These are phyloP conservation scores for Emmonsiellopsis sp. DNA, from an alignment of 2,329 filamentous ascomycete species.

Conservation along the genomic window DNA sequence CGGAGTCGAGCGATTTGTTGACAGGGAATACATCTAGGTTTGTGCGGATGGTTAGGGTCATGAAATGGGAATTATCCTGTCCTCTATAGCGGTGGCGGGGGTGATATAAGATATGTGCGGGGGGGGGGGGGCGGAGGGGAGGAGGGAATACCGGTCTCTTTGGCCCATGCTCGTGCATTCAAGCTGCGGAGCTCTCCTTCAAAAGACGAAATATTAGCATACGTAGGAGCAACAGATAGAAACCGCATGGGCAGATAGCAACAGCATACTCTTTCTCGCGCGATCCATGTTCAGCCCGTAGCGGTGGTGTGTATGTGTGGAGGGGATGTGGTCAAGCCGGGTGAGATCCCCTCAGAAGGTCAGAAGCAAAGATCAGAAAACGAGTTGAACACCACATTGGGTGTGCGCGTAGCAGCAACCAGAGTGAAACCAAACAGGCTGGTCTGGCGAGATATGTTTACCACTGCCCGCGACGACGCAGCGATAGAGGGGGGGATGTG, in stretches of 20 bases:
- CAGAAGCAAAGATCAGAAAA: slow-evolving; percentile 25
- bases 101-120: background rate
- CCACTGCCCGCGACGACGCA: too few species aligned
- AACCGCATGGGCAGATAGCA: background rate
- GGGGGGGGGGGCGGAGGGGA: slow-evolving; percentile 9
- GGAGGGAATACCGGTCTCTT: slow-evolving; percentile 61
- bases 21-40: slow-evolving; percentile 64
- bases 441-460: too few species aligned
- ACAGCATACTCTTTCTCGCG: slow-evolving; percentile 38
- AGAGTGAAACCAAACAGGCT: background rate
- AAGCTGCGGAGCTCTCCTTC: slow-evolving; percentile 81
- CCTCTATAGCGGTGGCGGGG: too few species aligned
- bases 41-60: background rate
- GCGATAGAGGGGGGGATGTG: too few species aligned
- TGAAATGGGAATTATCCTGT: too few species aligned
- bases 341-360: slow-evolving; percentile 26
- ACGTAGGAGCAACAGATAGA: slow-evolving; percentile 3
- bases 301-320: slow-evolving; percentile 7
- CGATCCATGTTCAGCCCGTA: slow-evolving; percentile 34
- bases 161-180: slow-evolving; percentile 81
- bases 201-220: background rate
- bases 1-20: slow-evolving; percentile 76
- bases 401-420: background rate
- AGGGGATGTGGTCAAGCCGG: slow-evolving; percentile 19
- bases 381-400: slow-evolving; percentile 32